Conservation (phyloP, 352 stramenopile genomes). For the Globisporangium orthogonon region DNA sequence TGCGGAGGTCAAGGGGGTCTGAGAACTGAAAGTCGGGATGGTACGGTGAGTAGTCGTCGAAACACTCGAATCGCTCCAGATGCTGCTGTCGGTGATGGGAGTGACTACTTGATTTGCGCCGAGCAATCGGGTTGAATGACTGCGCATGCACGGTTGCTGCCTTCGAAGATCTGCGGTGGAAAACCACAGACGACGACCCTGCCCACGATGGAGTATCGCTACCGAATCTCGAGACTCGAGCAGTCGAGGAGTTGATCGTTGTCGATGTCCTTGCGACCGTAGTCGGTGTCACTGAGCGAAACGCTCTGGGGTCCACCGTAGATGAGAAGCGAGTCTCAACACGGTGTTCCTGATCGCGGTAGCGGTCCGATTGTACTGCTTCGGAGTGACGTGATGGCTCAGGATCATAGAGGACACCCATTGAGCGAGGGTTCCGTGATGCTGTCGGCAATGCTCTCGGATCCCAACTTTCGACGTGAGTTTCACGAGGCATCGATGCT, state of each 20-base stretch:
- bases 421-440: neutral
- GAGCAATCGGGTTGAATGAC: constrained; percentile 4
- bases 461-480: neutral
- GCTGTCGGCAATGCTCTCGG: neutral
- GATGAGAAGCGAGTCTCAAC: too few species aligned
- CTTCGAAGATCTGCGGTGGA: neutral
- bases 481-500: constrained; percentile 1
- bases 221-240: neutral
- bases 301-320: too few species aligned
- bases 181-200: neutral
- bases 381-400: too few species aligned
- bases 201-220: neutral
- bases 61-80: constrained; percentile 38
- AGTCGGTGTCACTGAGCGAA: neutral
- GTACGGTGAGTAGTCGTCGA: constrained; percentile 80
- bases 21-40: constrained; percentile 49
- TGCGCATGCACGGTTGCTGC: neutral
- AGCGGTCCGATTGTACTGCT: too few species aligned
- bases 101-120: constrained; percentile 3
- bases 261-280: neutral
- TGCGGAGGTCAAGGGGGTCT: constrained; percentile 24
- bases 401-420: neutral
- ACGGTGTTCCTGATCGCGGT: too few species aligned
- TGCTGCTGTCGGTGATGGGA: neutral
- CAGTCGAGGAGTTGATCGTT: neutral